These are phyloP conservation scores for Nemania bipapillata DNA, from an alignment of 2,329 filamentous ascomycete genomes.

Conservation along the genomic window DNA sequence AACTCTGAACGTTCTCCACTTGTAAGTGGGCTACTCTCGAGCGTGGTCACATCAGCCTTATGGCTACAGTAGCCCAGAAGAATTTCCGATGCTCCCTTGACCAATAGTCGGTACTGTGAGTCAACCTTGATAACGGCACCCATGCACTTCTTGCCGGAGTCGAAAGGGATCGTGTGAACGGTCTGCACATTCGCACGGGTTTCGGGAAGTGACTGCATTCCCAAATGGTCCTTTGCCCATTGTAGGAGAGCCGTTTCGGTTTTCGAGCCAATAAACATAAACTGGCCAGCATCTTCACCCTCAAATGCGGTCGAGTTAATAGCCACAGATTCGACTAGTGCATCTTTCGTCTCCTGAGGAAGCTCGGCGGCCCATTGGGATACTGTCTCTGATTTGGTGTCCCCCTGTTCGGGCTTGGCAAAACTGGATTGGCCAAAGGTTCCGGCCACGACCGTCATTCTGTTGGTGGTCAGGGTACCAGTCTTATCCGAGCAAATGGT, in stretches of 20 bases:
- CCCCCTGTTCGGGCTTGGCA: constrained; percentile 44
- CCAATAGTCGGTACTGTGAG: constrained; percentile 60
- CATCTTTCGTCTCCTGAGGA: constrained; percentile 48
- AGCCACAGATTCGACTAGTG: constrained; percentile 58
- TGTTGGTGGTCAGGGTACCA: constrained; percentile 77
- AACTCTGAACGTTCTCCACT: constrained; percentile 66
- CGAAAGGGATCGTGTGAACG: constrained; percentile 64
- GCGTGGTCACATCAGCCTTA: constrained; percentile 48
- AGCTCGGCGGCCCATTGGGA: constrained; percentile 50
- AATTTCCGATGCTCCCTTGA: constrained; percentile 69
- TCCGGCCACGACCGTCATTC: constrained; percentile 80
- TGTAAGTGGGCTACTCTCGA: constrained; percentile 64
- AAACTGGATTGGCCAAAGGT: constrained; percentile 64
- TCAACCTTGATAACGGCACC: constrained; percentile 63
- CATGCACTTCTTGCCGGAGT: constrained; percentile 67
- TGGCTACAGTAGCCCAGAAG: constrained; percentile 58
- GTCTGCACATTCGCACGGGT: constrained; percentile 60
- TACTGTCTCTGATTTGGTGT: constrained; percentile 38
- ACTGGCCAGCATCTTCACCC: constrained; percentile 58
- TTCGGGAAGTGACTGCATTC: constrained; percentile 60
- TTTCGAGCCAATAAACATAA: constrained; percentile 65
- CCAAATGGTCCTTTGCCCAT: constrained; percentile 62
- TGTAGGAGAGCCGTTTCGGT: constrained; percentile 66
- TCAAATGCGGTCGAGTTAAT: constrained; percentile 71
- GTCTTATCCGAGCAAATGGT: constrained; percentile 86